Conservation (phyloP, 192 early-diverging fungal species). For the Rhizophagus sp. region DNA sequence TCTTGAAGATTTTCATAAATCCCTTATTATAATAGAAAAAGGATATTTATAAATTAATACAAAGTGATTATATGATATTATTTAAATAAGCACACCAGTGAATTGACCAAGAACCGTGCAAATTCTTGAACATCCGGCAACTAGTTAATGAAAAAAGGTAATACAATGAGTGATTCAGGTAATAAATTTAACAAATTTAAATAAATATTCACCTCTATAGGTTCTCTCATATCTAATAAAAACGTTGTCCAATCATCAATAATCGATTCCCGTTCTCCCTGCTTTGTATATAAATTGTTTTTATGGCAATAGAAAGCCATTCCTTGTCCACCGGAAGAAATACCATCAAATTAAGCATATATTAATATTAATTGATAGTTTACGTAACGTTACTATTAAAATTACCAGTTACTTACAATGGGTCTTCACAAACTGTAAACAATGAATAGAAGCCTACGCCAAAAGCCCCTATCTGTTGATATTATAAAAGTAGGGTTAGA, state of each 20-base stretch:
- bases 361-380: background rate
- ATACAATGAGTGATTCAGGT: background rate
- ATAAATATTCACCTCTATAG: slow-evolving; percentile 46
- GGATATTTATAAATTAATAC: too few species aligned
- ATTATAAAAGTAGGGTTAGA: too few species aligned
- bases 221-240: slow-evolving; percentile 72
- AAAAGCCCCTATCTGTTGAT: slow-evolving; percentile 68
- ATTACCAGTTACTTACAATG: slow-evolving; percentile 55
- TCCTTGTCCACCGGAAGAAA: slow-evolving; percentile 71
- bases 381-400: background rate
- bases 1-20: slow-evolving; percentile 74
- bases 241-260: slow-evolving; percentile 73
- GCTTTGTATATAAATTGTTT: slow-evolving; percentile 83
- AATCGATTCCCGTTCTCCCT: slow-evolving; percentile 51
- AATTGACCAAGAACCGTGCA: slow-evolving; percentile 63
- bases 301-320: slow-evolving; percentile 90
- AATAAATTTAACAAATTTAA: too few species aligned
- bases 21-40: slow-evolving; percentile 33
- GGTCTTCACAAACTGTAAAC: slow-evolving; percentile 87
- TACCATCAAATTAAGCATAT: slow-evolving; percentile 35
- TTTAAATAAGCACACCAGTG: slow-evolving; percentile 35
- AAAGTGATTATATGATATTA: too few species aligned
- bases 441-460: slow-evolving; percentile 86
- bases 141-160: background rate
- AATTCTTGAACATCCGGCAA: slow-evolving; percentile 61